Evolutionary conservation across 176 grass and related monocot species (phyloP).

Genomic region (Dactylis glomerata): DNA sequence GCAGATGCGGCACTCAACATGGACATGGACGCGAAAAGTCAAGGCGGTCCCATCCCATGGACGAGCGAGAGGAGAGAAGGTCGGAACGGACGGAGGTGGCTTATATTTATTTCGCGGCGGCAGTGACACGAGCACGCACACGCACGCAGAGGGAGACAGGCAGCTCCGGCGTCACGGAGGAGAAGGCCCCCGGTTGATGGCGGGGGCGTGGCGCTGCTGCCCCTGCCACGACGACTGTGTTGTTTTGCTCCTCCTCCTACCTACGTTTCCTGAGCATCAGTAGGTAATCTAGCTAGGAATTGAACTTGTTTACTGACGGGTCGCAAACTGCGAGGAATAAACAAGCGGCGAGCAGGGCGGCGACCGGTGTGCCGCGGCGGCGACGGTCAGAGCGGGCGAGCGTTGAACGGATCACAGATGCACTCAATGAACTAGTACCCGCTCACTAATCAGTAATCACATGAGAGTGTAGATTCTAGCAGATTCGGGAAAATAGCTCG

Average conservation of each 20-base stretch:
- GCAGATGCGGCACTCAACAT: slow-evolving; percentile 27
- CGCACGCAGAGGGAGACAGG: slow-evolving; percentile 22
- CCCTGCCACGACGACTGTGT: slow-evolving; percentile 17
- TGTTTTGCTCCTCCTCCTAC: neutral
- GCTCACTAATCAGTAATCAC: neutral
- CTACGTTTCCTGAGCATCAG: neutral
- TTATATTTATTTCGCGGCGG: slow-evolving; percentile 44
- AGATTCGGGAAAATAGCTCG: too few relatives aligned
- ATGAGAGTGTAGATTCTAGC: too few relatives aligned
- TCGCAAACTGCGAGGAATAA: slow-evolving; percentile 35
- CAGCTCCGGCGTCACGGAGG: slow-evolving; percentile 35
- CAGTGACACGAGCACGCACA: slow-evolving; percentile 23
- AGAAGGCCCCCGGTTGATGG: neutral
- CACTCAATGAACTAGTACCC: neutral
- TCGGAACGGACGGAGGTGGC: slow-evolving; percentile 16
- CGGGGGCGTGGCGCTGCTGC: slow-evolving; percentile 12
- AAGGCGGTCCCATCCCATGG: slow-evolving; percentile 29
- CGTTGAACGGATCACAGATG: neutral
- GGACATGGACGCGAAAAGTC: slow-evolving; percentile 31
- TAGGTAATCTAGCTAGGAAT: neutral
- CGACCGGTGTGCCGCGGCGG: slow-evolving; percentile 22
- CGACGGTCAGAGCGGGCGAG: slow-evolving; percentile 25
- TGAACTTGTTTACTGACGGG: slow-evolving; percentile 25
- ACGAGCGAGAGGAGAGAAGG: neutral
- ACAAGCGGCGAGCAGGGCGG: neutral